These are phyloP conservation scores for Geosiphon pyriformis DNA, from an alignment of 192 early-diverging fungal genomes.

Conservation along the genomic window DNA sequence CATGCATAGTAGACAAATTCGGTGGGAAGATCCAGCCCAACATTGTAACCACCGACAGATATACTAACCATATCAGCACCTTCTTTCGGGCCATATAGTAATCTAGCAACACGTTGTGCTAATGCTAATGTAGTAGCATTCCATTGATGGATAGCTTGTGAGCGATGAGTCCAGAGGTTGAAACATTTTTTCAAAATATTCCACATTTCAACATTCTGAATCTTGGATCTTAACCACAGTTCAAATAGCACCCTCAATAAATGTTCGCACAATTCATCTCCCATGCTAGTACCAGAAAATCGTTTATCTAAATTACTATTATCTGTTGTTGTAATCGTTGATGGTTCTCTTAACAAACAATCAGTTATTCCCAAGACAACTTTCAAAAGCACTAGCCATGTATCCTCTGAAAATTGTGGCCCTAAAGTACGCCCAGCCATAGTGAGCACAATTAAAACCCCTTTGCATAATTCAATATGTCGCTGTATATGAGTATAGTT, in stretches of 20 bases:
- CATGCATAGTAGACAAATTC: conserved; percentile 70
- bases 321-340: conserved; percentile 11
- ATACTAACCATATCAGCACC: conserved; percentile 56
- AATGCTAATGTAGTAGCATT: conserved; percentile 61
- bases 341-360: conserved; percentile 57
- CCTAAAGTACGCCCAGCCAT: conserved; percentile 58
- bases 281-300: conserved; percentile 50
- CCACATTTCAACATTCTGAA: conserved; percentile 69
- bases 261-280: conserved; percentile 70
- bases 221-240: conserved; percentile 70
- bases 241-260: conserved; percentile 72
- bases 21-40: conserved; percentile 54
- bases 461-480: conserved; percentile 74
- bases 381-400: conserved; percentile 77
- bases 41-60: conserved; percentile 45
- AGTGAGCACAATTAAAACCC: conserved; percentile 56
- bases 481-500: conserved; percentile 31
- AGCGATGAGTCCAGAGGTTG: conserved; percentile 68
- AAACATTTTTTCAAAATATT: conserved; percentile 65
- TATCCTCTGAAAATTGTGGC: conserved; percentile 58
- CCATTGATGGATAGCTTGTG: conserved; percentile 72
- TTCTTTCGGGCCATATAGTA: conserved; percentile 63
- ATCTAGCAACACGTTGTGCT: conserved; percentile 58
- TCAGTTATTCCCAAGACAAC: conserved; percentile 76
- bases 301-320: conserved; percentile 20